Conservation (phyloP, 352 stramenopile species). For the Globisporangium takayamanum region DNA sequence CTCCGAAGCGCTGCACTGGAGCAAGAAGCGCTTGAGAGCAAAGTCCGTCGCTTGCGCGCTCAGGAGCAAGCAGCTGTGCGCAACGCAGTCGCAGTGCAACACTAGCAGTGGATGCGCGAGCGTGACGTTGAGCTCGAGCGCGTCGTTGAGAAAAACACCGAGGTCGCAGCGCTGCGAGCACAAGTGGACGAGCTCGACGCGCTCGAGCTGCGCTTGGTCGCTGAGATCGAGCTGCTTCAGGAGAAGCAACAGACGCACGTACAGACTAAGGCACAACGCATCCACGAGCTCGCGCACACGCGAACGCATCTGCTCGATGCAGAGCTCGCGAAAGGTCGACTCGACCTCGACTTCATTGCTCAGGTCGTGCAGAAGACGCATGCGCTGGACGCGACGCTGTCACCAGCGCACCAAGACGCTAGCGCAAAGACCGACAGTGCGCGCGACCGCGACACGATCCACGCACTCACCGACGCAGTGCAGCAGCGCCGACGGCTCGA, state of each 20-base stretch:
- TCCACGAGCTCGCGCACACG: conserved; percentile 41
- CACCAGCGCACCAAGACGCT: not conserved
- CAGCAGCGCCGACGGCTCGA: conserved; percentile 26
- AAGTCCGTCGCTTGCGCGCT: conserved; percentile 8
- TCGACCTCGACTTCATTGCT: conserved; percentile 43
- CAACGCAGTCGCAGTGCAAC: conserved; percentile 7
- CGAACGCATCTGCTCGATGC: conserved; percentile 36
- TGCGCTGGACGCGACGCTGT: not conserved
- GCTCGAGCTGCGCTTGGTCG: conserved; percentile 32
- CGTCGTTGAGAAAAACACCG: conserved; percentile 21
- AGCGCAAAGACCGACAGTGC: conserved; percentile 1
- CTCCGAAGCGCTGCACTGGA: conserved; percentile 14
- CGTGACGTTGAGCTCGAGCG: conserved; percentile 28
- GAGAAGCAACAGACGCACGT: conserved; percentile 32
- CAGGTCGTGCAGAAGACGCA: conserved; percentile 24
- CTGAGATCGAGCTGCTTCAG: conserved; percentile 40
- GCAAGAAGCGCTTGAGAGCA: conserved; percentile 2
- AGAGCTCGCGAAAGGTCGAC: conserved; percentile 35
- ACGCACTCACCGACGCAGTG: conserved; percentile 25
- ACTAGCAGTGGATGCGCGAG: conserved; percentile 31
- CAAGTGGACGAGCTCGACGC: conserved; percentile 25
- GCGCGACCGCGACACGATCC: conserved; percentile 7
- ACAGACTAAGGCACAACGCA: conserved; percentile 28
- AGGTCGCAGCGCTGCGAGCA: conserved; percentile 16
- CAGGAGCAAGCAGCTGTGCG: conserved; percentile 8